Conservation (phyloP, 169 alveolate species). For the Plasmodium vinckei region DNA sequence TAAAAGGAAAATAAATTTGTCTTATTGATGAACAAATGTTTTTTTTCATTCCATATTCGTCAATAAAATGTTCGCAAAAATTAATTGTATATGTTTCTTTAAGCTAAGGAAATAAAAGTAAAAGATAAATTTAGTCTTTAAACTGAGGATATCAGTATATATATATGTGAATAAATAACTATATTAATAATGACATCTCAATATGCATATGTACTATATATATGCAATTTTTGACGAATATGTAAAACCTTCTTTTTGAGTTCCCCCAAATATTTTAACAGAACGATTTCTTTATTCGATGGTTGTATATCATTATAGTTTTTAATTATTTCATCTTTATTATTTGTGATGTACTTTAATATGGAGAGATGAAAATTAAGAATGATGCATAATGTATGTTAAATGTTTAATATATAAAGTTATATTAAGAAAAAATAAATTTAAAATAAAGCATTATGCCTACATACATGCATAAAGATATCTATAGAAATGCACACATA, state of each 20-base stretch:
- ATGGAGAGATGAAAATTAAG: not conserved
- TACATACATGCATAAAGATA: too few relatives aligned
- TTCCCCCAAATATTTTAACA: constrained; percentile 21
- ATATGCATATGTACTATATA: not conserved
- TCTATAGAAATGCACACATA: too few relatives aligned
- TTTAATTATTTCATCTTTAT: constrained; percentile 24
- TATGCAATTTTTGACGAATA: not conserved
- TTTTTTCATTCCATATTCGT: constrained; percentile 59
- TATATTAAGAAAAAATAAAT: not conserved
- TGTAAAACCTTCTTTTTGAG: constrained; percentile 20
- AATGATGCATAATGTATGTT: not conserved
- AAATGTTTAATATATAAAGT: not conserved
- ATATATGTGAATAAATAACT: not conserved
- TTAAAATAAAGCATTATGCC: too few relatives aligned
- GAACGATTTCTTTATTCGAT: constrained; percentile 30
- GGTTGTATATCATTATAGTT: constrained; percentile 33
- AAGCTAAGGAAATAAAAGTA: constrained; percentile 20
- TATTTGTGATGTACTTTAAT: constrained; percentile 41
- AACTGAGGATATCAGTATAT: not conserved
- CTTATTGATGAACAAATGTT: constrained; percentile 65
- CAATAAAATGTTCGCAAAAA: constrained; percentile 56
- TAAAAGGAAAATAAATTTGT: constrained; percentile 67
- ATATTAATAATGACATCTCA: not conserved
- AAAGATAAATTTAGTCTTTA: not conserved
- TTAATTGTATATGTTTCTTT: constrained; percentile 23